Conservation (phyloP, 2,329 filamentous ascomycete genomes). For the Cladosporium austrohemisphaericum region DNA sequence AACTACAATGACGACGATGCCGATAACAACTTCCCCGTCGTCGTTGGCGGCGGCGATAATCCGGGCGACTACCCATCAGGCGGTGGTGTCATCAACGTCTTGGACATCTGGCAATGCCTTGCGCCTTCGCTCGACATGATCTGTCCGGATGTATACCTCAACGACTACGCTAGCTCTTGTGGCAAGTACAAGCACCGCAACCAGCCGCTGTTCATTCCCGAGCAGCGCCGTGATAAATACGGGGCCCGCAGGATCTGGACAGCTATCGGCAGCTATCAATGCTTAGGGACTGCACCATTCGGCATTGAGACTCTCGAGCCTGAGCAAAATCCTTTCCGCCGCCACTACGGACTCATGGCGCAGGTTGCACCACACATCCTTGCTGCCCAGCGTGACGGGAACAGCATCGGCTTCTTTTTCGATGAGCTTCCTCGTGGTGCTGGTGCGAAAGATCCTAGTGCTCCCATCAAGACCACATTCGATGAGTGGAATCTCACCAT, state of each 20-base stretch:
- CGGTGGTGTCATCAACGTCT: constrained; percentile 40
- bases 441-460: constrained; percentile 29
- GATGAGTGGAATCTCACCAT: constrained; percentile 36
- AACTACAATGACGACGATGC: constrained; percentile 38
- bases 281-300: constrained; percentile 40
- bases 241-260: constrained; percentile 44
- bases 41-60: constrained; percentile 42
- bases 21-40: constrained; percentile 34
- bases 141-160: constrained; percentile 48
- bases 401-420: constrained; percentile 43
- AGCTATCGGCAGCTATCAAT: constrained; percentile 40
- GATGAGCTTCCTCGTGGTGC: constrained; percentile 32
- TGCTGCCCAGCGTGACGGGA: constrained; percentile 37
- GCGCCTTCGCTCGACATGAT: constrained; percentile 46
- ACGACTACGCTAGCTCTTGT: constrained; percentile 46
- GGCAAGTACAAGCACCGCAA: constrained; percentile 41
- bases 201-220: constrained; percentile 51
- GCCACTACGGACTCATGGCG: constrained; percentile 41
- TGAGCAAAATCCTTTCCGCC: constrained; percentile 33
- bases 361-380: constrained; percentile 37
- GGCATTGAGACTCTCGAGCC: constrained; percentile 42
- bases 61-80: constrained; percentile 49
- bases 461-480: constrained; percentile 32
- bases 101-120: constrained; percentile 45
- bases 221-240: constrained; percentile 49